Evolutionary conservation across 2,329 filamentous ascomycete species (phyloP), one percentile per base, ranked within the genome.

Genomic region (Cladophialophora psammophila): DNA sequence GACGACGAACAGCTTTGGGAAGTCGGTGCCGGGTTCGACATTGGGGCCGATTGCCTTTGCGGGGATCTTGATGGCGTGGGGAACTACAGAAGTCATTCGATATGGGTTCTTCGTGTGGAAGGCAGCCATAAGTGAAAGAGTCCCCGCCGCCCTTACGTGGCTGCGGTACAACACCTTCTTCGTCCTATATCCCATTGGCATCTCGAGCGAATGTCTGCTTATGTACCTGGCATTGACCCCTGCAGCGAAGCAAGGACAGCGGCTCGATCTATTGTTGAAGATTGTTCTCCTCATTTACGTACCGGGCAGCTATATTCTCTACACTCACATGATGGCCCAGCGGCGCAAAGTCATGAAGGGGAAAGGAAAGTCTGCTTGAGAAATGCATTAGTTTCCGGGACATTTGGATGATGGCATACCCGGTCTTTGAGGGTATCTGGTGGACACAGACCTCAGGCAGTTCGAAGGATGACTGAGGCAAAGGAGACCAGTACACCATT

Each of bases 281-380:
- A 83, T 80, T 5, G 85, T 94, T 40, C 75, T 97, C 74, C 84
- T 85, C 5, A 84, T 92, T 63, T 97, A 97, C 78, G 85, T 96
- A 53, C 93, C 93, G 53, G 91, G 92, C 75, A 87, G 91, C 3
- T 96, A 95, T 75, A 86, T 96, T 64, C 81, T 98, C 65, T 98
- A 95, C 77, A 93, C 91, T 26, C 91, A 99, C 80, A 98, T 99
- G 95, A 92, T 98, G 84, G 85, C 85, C 69, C 95, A 99, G 85
- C 86, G 94, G 73, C 85, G 87, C 72, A 96, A 93, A 85, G 87
- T 94, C 62, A 83, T 93, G 82, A 86, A 87, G 63, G 86, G 84
- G 48, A 86, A 88, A 75, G 62, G 65, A 18, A 87, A 85, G 79
- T 79, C 77, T 63, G 76, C 76, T 3, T 73, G 67, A 65, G 55